phyloP scores from a whole-genome alignment of 768 basidiomycete species.

The Coprinellus aureogranulatus region DNA sequence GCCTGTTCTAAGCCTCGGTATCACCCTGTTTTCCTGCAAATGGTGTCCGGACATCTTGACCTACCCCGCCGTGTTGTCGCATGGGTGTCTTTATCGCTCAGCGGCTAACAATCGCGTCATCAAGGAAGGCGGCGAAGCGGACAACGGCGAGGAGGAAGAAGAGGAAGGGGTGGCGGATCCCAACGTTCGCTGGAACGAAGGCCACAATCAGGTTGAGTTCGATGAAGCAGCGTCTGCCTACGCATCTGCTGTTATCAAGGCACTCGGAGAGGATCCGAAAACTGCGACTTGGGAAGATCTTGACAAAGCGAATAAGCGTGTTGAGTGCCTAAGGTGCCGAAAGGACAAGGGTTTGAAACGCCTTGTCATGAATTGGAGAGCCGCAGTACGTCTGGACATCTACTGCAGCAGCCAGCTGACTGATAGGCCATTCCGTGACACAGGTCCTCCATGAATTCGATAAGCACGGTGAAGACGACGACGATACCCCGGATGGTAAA shows the following conservation, averaged over 20 bases:
- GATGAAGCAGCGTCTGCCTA: not conserved
- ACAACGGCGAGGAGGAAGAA: not conserved
- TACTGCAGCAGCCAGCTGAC: not conserved
- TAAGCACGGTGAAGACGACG: slow-evolving; percentile 1
- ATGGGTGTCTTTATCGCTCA: not conserved
- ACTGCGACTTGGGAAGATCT: slow-evolving; percentile 1
- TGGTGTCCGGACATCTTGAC: not conserved
- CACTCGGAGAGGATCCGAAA: slow-evolving; percentile 1
- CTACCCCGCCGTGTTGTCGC: slow-evolving; percentile 1
- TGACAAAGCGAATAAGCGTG: not conserved
- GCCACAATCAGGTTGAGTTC: slow-evolving; percentile 3
- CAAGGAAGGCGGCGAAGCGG: not conserved
- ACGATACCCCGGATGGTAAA: not conserved
- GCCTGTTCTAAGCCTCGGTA: not conserved
- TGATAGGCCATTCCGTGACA: not conserved
- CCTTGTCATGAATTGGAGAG: slow-evolving; percentile 3
- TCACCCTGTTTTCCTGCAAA: slow-evolving; percentile 1
- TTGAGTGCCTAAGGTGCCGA: slow-evolving; percentile 3
- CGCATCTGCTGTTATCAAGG: not conserved
- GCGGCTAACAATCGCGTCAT: not conserved
- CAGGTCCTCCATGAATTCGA: slow-evolving; percentile 6
- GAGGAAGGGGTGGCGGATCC: not conserved
- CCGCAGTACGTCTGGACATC: not conserved
- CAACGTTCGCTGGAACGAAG: not conserved
- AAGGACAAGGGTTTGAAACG: not conserved